Conservation (phyloP, 208 protist genomes). For the Trypanosoma vivax region DNA sequence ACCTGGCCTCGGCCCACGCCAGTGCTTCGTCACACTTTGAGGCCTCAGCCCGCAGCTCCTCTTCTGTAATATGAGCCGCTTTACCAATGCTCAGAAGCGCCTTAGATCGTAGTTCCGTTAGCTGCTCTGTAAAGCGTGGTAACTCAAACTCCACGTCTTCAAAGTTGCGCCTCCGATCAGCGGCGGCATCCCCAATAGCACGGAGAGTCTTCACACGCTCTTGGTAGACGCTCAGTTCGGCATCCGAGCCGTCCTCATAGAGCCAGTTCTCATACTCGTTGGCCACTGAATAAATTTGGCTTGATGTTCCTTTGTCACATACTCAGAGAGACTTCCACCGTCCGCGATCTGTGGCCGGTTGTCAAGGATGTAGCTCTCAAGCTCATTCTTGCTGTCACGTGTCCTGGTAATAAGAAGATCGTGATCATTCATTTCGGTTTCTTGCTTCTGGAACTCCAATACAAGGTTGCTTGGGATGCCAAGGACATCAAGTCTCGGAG, state of each 20-base stretch:
- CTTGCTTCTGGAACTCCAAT: conserved; percentile 46
- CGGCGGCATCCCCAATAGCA: conserved; percentile 71
- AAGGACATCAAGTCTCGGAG: conserved; percentile 42
- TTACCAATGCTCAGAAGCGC: conserved; percentile 57
- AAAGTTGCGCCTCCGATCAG: conserved; percentile 39
- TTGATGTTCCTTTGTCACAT: conserved; percentile 41
- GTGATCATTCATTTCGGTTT: conserved; percentile 70
- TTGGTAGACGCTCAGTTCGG: conserved; percentile 61
- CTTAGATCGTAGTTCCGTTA: conserved; percentile 29
- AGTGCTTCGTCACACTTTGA: conserved; percentile 46
- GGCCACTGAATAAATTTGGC: conserved; percentile 52
- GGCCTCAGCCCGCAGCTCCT: conserved; percentile 55
- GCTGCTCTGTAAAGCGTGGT: conserved; percentile 29
- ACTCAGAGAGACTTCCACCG: conserved; percentile 63
- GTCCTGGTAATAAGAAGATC: conserved; percentile 62
- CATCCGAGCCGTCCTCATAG: conserved; percentile 81
- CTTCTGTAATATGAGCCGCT: conserved; percentile 68
- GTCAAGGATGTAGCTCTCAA: conserved; percentile 90
- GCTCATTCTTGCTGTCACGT: conserved; percentile 84
- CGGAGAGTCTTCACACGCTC: conserved; percentile 64
- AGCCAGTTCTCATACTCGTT: conserved; percentile 84
- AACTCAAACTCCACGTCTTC: conserved; percentile 65
- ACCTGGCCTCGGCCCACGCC: conserved; percentile 50
- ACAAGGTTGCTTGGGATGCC: conserved; percentile 44
- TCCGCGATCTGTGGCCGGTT: conserved; percentile 56